These are phyloP conservation scores for Erythrophleum ivorense DNA, from an alignment of 331 rosid genomes.

Conservation along the genomic window DNA sequence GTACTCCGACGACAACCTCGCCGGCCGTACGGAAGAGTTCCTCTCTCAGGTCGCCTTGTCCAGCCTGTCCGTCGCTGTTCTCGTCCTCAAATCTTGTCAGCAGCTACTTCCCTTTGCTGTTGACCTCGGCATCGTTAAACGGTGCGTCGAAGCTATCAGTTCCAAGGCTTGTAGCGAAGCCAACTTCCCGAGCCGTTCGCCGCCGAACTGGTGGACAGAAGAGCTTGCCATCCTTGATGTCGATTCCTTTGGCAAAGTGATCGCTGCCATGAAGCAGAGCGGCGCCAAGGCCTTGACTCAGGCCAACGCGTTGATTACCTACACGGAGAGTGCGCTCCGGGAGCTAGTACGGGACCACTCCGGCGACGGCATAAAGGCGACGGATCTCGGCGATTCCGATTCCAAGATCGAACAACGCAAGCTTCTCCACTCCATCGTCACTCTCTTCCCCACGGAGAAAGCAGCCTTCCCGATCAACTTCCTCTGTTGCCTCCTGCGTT, in stretches of 20 bases:
- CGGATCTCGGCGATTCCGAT: constrained; percentile 30
- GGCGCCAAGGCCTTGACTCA: constrained; percentile 57
- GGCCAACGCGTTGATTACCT: constrained; percentile 71
- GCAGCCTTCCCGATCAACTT: constrained; percentile 78
- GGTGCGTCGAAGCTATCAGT: constrained; percentile 61
- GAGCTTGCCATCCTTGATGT: constrained; percentile 70
- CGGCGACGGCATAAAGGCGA: constrained; percentile 47
- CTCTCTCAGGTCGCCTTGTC: constrained; percentile 72
- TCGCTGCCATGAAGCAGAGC: constrained; percentile 62
- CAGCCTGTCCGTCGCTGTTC: constrained; percentile 63
- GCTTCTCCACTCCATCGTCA: constrained; percentile 59
- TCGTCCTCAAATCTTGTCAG: constrained; percentile 70
- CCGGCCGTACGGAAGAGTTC: constrained; percentile 75
- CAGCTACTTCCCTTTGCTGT: constrained; percentile 64
- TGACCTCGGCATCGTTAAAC: constrained; percentile 55
- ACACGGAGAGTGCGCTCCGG: constrained; percentile 71
- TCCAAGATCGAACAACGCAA: constrained; percentile 51
- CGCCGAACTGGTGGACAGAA: constrained; percentile 93
- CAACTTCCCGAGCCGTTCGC: constrained; percentile 74
- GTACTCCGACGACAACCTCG: constrained; percentile 70
- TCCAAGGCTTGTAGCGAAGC: constrained; percentile 72
- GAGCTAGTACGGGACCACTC: constrained; percentile 87
- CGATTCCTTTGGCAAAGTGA: constrained; percentile 57
- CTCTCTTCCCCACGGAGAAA: constrained; percentile 79
- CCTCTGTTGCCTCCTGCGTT: constrained; percentile 86